Conservation (phyloP, 148 eudicot genomes). For the Agrostemma githago region DNA sequence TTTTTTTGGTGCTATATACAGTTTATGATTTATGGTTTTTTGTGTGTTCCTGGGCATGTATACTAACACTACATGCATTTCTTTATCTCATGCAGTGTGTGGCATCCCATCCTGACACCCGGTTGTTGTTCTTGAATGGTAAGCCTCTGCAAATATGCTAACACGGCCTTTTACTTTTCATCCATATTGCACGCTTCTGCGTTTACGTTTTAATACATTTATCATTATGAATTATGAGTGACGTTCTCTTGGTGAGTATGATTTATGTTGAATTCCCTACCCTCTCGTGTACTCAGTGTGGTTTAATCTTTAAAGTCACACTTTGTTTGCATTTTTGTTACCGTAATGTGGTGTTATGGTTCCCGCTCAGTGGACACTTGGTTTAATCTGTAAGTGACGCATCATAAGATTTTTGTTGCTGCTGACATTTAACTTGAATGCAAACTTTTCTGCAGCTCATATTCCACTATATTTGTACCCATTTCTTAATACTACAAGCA, state of each 20-base stretch:
- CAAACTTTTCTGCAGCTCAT: slow-evolving; percentile 61
- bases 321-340: too few species aligned
- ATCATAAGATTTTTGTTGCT: neutral
- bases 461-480: slow-evolving; percentile 94
- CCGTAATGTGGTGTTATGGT: too few species aligned
- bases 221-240: too few species aligned
- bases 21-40: neutral
- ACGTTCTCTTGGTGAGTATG: too few species aligned
- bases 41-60: neutral
- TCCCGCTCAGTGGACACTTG: too few species aligned
- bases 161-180: neutral
- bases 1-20: neutral
- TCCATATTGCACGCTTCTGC: slow-evolving; percentile 6
- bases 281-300: too few species aligned
- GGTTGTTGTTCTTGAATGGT: slow-evolving; percentile 83
- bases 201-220: neutral
- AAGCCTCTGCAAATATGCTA: slow-evolving; percentile 18
- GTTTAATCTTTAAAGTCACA: too few species aligned
- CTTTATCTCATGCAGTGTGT: slow-evolving; percentile 71
- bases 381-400: neutral
- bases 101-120: slow-evolving; percentile 85
- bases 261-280: too few species aligned
- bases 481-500: slow-evolving; percentile 92
- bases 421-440: neutral
- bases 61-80: slow-evolving; percentile 15